Evolutionary conservation across 2,329 filamentous ascomycete species (phyloP), one percentile per base, ranked within the genome.

Genomic region (Xylaria sp.): DNA sequence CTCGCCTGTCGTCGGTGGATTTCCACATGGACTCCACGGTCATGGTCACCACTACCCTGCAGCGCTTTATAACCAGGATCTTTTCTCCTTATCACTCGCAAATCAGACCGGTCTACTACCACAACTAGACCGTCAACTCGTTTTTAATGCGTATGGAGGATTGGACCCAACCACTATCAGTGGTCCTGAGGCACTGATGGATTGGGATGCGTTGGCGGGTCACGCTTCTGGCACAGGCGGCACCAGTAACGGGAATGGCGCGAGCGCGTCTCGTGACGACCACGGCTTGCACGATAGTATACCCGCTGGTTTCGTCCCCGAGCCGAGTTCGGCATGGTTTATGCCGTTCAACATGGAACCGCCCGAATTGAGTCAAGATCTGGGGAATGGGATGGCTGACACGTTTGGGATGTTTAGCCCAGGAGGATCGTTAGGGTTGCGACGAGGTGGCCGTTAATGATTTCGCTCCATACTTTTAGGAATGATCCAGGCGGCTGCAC

Each of bases 271-370:
- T 62, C 75, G 77, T 25, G 79, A 78, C 8, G 73, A 73, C 27
- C 68, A 76, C 61, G 74, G 73, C 21, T 66, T 71, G 29, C 73
- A 77, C 54, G 73, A 77, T 18, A 48, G 73, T 69, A 37, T 77
- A 67, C 65, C 75, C 44, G 64, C 63, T 12, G 73, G 74, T 40
- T 78, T 77, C 59, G 74, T 75, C 23, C 47, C 74, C 37, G 86
- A 88, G 69, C 82, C 85, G 1, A 86, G 83, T 60, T 91, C 90
- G 61, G 93, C 92, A 5, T 98, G 94, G 93, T 97, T 97, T 79
- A 90, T 97, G 84, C 93, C 94, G 1, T 97, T 97, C 81, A 97
- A 97, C 77, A 89, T 97, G 81, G 92, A 96, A 67, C 92, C 93
- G 23, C 90, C 92, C 0, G 87, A 89, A 66, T 80, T 88, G 50